phyloP scores from a whole-genome alignment of 2,329 filamentous ascomycete species.

The Aspergillus sp. region DNA sequence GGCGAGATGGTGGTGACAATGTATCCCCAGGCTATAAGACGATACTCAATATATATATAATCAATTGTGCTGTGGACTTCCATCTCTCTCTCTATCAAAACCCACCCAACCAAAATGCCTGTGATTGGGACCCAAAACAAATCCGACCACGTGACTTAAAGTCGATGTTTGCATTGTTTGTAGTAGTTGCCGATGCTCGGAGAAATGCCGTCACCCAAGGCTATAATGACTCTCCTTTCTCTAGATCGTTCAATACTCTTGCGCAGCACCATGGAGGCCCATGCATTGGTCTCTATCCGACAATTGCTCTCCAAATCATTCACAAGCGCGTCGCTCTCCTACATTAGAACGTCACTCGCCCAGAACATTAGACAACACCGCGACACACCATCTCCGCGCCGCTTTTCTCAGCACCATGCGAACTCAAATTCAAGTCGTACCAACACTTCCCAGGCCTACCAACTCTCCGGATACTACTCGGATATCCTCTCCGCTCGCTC shows the following conservation, averaged over 20 bases:
- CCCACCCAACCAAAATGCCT: neutral
- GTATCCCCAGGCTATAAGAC: neutral
- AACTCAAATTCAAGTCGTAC: conserved; percentile 10
- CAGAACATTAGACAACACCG: conserved; percentile 19
- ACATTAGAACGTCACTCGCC: conserved; percentile 1
- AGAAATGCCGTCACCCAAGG: neutral
- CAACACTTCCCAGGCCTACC: conserved; percentile 35
- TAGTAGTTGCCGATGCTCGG: conserved; percentile 13
- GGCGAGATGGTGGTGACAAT: neutral
- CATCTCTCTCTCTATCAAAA: neutral
- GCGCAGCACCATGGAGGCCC: conserved; percentile 28
- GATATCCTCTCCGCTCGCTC: conserved; percentile 39
- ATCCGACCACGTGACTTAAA: neutral
- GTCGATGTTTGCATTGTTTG: conserved; percentile 40
- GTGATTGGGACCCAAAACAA: neutral
- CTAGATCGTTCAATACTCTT: neutral
- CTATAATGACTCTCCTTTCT: conserved; percentile 11
- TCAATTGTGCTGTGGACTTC: neutral
- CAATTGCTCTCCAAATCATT: conserved; percentile 18
- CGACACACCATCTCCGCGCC: conserved; percentile 21
- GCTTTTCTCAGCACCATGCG: conserved; percentile 18
- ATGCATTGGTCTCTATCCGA: conserved; percentile 16
- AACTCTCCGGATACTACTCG: conserved; percentile 46
- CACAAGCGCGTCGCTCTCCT: neutral
- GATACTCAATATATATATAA: neutral